Conservation (phyloP, 169 alveolate species). For the Cryptosporidium parvum region DNA sequence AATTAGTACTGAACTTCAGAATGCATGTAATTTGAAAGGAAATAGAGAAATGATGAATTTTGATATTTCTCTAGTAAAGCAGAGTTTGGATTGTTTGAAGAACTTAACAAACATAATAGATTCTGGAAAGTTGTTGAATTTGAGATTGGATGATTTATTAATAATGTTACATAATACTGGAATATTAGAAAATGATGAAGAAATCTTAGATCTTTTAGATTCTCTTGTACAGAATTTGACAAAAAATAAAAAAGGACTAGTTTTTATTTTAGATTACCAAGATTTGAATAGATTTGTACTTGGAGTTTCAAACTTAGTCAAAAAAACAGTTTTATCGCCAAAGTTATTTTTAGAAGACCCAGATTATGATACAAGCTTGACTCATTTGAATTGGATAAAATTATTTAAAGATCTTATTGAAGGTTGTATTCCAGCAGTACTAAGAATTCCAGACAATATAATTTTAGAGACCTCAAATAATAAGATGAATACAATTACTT, state of each 20-base stretch:
- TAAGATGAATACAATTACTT: conserved; percentile 10
- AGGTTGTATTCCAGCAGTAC: background rate
- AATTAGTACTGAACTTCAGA: conserved; percentile 10
- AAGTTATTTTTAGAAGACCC: background rate
- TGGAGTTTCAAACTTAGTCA: conserved; percentile 28
- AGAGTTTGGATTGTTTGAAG: conserved; percentile 16
- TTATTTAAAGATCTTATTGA: conserved; percentile 32
- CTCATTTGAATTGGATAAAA: conserved; percentile 3
- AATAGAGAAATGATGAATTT: background rate
- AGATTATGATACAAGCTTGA: conserved; percentile 23
- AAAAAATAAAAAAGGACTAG: conserved; percentile 22
- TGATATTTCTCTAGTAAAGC: conserved; percentile 11
- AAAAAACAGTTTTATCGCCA: conserved; percentile 2
- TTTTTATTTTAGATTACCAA: conserved; percentile 9
- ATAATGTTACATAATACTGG: background rate
- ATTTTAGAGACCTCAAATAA: background rate
- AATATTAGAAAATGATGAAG: conserved; percentile 14
- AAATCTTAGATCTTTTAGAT: conserved; percentile 27
- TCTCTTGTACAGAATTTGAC: conserved; percentile 29
- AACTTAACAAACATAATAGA: conserved; percentile 35
- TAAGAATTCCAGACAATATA: conserved; percentile 26
- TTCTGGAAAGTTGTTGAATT: conserved; percentile 14
- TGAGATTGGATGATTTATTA: conserved; percentile 40
- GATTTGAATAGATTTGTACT: conserved; percentile 31
- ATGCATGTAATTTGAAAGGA: background rate